Base-by-base conservation (phyloP, 225 moss, liverwort and hornwort genomes). In the Thuidium tamariscinum region DNA sequence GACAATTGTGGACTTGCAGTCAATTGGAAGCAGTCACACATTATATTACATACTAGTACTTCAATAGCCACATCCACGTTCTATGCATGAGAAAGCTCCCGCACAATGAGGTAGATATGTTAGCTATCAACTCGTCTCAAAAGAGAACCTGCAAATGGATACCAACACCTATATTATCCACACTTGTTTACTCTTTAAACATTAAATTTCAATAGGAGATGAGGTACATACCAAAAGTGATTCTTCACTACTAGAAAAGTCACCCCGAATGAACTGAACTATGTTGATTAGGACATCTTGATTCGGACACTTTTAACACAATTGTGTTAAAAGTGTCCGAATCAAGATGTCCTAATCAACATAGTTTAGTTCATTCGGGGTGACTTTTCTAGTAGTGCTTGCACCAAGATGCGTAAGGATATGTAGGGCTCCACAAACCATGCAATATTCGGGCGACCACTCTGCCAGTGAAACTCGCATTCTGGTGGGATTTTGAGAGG, bases 391-490 rank as follows among this genome's bases (percentile, higher is more conserved):
- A n/a, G n/a, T n/a, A n/a, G n/a, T n/a, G n/a, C n/a, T 93, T 95
- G 70, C 92, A 92, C 97, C 97, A 96, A 32, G 93, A 86, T 34
- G 93, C 91, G 63, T 91, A 93, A 71, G 97, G 88, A 91, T 90
- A 96, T 25, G 95, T 93, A 78, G 97, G 97, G 89, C 97, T 98
- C 96, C 97, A 96, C 49, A 95, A 84, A 69, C 96, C 96, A 81
- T 98, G 95, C 80, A 96, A 92, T 78, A 98, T 93, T 72, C 97
- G 96, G 55, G 97, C 95, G 36, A 98, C 87, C 56, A 96, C 95
- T 88, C 97, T 93, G 81, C 96, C 97, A 44, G 95, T 95, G 61
- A 98, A 83, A 51, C 55, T 86, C 61, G 74, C 75, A 87, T 95
- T 91, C 83, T 92, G 89, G 64, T 92, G 89, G 42, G 92, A 89